These are phyloP conservation scores for Penicillium rolfsii DNA, from an alignment of 2,329 filamentous ascomycete species.

Conservation along the genomic window DNA sequence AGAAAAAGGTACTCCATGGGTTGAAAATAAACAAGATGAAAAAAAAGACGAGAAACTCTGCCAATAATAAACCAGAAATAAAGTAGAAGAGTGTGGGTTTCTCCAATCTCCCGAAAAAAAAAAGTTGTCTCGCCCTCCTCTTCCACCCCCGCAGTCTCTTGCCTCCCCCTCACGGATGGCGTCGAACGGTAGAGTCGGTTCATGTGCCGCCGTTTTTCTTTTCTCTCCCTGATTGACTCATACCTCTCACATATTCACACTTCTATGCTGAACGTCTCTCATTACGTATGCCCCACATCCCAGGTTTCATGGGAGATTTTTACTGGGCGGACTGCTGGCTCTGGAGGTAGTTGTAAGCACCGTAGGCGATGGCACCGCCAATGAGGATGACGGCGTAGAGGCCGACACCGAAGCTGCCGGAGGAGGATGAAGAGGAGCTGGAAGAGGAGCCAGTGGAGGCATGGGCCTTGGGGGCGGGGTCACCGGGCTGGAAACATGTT, in stretches of 20 bases:
- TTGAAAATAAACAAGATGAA: not conserved
- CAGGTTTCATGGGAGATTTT: not conserved
- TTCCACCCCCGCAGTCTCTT: conserved; percentile 6
- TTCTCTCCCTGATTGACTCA: not conserved
- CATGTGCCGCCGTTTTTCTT: not conserved
- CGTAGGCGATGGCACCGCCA: conserved; percentile 76
- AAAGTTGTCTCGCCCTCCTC: not conserved
- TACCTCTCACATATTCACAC: not conserved
- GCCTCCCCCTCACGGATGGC: not conserved
- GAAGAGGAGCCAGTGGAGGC: conserved; percentile 54
- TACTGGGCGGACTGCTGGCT: conserved; percentile 35
- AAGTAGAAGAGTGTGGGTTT: not conserved
- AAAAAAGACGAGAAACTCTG: conserved; percentile 1
- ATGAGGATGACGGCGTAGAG: conserved; percentile 80
- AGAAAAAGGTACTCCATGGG: not conserved
- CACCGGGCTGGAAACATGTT: conserved; percentile 60
- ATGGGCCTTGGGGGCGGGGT: conserved; percentile 71
- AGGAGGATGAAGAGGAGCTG: conserved; percentile 33
- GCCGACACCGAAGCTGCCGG: conserved; percentile 67
- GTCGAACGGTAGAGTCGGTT: not conserved
- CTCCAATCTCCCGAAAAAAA: not conserved
- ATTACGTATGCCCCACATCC: not conserved
- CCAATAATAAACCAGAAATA: conserved; percentile 8
- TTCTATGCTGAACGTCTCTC: not conserved
- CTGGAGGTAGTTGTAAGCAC: conserved; percentile 84